Conservation (phyloP, 164 flowering plant species). For the Taxillus chinensis region DNA sequence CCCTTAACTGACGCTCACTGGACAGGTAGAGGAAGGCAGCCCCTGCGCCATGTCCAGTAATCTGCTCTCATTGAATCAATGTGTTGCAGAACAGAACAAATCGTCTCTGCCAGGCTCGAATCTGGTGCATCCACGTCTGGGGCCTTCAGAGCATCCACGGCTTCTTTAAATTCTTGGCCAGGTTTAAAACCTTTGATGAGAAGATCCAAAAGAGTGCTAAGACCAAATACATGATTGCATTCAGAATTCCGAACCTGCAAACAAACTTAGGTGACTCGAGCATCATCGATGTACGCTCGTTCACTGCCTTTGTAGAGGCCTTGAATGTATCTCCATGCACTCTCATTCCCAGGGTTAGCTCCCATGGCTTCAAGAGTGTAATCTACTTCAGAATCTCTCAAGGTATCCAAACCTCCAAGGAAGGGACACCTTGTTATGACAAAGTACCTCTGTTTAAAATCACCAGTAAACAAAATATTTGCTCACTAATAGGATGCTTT, state of each 20-base stretch:
- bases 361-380: slow-evolving; percentile 60
- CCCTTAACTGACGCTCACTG: not conserved
- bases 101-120: slow-evolving; percentile 27
- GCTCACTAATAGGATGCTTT: not conserved
- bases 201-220: slow-evolving; percentile 74
- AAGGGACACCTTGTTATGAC: slow-evolving; percentile 75
- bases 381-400: slow-evolving; percentile 70
- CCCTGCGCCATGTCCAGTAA: slow-evolving; percentile 91
- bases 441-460: slow-evolving; percentile 60
- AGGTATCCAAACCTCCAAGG: slow-evolving; percentile 64
- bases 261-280: slow-evolving; percentile 44
- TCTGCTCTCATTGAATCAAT: slow-evolving; percentile 64
- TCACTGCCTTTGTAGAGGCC: slow-evolving; percentile 70
- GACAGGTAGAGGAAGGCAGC: slow-evolving; percentile 23
- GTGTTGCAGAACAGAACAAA: slow-evolving; percentile 54
- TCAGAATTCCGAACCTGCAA: slow-evolving; percentile 42
- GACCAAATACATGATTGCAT: slow-evolving; percentile 44
- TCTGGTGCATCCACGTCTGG: slow-evolving; percentile 23
- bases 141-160: slow-evolving; percentile 28
- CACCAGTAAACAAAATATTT: not conserved
- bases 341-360: slow-evolving; percentile 75
- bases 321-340: slow-evolving; percentile 92
- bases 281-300: slow-evolving; percentile 33
- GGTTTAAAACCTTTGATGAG: slow-evolving; percentile 55
- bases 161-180: slow-evolving; percentile 38